Percentiles rank a stretch among this genome's conserved stretches.
phyloP scores from a whole-genome alignment of 2,329 filamentous ascomycete species.

The Aspergillus phoenicis region DNA sequence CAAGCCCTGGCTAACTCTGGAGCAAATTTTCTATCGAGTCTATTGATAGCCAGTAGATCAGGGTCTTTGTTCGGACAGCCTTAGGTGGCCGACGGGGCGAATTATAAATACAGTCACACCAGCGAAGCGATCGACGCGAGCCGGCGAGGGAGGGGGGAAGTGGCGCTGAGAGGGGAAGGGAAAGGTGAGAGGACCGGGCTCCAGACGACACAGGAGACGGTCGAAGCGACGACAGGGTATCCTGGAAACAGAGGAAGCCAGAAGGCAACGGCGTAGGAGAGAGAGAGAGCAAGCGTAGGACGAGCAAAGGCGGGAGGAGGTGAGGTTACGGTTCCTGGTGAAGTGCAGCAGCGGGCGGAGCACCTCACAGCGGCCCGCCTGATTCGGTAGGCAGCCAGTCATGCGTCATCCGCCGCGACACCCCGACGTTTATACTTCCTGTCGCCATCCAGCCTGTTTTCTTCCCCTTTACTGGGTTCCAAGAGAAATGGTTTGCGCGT shows the following conservation, averaged over 20 bases:
- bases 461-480: background rate
- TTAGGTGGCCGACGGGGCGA: conserved; percentile 1
- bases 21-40: background rate
- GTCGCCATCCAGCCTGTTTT: background rate
- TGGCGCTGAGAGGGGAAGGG: conserved; percentile 1
- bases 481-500: background rate
- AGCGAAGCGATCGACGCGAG: background rate
- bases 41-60: background rate
- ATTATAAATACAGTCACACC: conserved; percentile 1
- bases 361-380: conserved; percentile 7
- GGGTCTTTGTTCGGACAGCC: background rate
- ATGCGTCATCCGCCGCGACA: conserved; percentile 16
- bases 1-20: background rate
- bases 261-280: background rate
- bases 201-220: background rate
- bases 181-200: background rate
- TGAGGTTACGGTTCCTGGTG: conserved; percentile 15
- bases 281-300: background rate
- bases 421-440: background rate
- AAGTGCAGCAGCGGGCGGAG: conserved; percentile 18
- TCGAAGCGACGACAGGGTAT: conserved; percentile 8
- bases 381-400: conserved; percentile 14
- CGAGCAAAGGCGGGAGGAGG: conserved; percentile 6
- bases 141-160: background rate
- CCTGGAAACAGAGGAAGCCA: background rate